Base-by-base conservation (phyloP, 2,329 filamentous ascomycete species). In the Pyricularia sp. region DNA sequence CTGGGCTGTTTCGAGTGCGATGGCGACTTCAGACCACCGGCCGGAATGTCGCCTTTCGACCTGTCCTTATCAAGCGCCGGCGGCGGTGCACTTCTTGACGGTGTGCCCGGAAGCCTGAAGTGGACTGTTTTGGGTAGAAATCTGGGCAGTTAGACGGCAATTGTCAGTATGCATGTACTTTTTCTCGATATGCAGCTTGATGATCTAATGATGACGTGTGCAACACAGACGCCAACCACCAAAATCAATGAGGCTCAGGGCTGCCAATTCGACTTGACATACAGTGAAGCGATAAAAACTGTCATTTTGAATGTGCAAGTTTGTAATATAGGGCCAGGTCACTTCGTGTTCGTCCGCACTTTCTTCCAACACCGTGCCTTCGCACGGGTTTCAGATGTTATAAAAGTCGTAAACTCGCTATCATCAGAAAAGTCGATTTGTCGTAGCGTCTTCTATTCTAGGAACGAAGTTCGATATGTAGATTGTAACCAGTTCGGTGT, bases 51-150 rank as follows among this genome's bases (percentile, higher is more conserved):
- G 70, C 33, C 14, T 70, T 73, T 68, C 68, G 23, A 67, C 55
- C 17, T 14, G 30, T 71, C 73, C 72, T 73, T 72, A 65, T 72
- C 68, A 7, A 70, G 66, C 70, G 68, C 12, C 73, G 69, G 5
- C 74, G 69, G 5, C 74, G 73, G 42, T 50, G 20, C 42, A 76
- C 69, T 72, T 65, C 71, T 75, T 69, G 78, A 80, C 67, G 82
- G 81, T 36, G 83, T 84, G 58, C 84, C 83, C 12, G 87, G 86
- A 69, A 92, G 84, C 73, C 90, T 89, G 78, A 98, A 98, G 78
- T 97, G 90, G 75, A 97, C 85, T 59, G 94, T 98, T 78, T 97
- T 94, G 42, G 94, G 94, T 50, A 97, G 86, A 77, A 97, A 97
- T 69, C 94, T 97, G 59, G 31, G 3, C 42, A 26, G 42, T 50